These are phyloP conservation scores for Elongisporangium senticosum DNA, from an alignment of 352 stramenopile species.

Conservation along the genomic window DNA sequence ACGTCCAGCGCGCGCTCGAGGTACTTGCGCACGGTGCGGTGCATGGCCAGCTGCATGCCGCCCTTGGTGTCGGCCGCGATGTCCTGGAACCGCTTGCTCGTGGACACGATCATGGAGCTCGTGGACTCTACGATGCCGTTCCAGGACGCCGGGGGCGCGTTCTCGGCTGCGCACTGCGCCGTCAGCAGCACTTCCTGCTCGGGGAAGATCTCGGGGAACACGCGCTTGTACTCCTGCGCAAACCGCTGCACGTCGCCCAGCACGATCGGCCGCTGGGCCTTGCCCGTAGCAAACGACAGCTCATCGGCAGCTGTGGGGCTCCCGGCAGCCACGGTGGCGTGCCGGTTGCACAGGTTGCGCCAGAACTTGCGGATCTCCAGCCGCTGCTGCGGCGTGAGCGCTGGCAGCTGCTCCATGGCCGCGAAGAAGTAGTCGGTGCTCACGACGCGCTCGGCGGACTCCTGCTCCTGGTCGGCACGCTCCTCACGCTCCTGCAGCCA, in stretches of 20 bases:
- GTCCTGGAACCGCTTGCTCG: constrained; percentile 73
- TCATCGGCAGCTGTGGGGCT: constrained; percentile 1
- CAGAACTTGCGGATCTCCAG: constrained; percentile 76
- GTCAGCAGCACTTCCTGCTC: constrained; percentile 59
- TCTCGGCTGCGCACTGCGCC: constrained; percentile 36
- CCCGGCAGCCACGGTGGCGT: constrained; percentile 6
- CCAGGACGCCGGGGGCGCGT: constrained; percentile 28
- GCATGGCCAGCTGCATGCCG: constrained; percentile 76
- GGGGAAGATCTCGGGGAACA: constrained; percentile 77
- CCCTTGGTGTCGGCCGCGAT: constrained; percentile 83
- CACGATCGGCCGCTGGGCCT: constrained; percentile 14
- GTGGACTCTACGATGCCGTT: constrained; percentile 72
- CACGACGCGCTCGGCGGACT: constrained; percentile 45
- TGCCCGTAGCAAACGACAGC: constrained; percentile 3
- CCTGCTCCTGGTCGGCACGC: constrained; percentile 50
- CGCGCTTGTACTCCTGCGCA: constrained; percentile 74
- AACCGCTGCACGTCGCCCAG: constrained; percentile 69
- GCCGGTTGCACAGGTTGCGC: constrained; percentile 58
- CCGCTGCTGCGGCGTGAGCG: constrained; percentile 47
- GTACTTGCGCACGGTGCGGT: constrained; percentile 70
- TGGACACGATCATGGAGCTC: constrained; percentile 74
- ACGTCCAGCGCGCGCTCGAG: constrained; percentile 75
- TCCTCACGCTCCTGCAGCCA: constrained; percentile 79
- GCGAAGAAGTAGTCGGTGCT: constrained; percentile 55
- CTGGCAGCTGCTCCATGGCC: constrained; percentile 49